Percentiles rank a stretch among this genome's conserved stretches.
These are phyloP conservation scores for Paratrypanosoma confusum DNA, from an alignment of 208 protist species.

Conservation along the genomic window DNA sequence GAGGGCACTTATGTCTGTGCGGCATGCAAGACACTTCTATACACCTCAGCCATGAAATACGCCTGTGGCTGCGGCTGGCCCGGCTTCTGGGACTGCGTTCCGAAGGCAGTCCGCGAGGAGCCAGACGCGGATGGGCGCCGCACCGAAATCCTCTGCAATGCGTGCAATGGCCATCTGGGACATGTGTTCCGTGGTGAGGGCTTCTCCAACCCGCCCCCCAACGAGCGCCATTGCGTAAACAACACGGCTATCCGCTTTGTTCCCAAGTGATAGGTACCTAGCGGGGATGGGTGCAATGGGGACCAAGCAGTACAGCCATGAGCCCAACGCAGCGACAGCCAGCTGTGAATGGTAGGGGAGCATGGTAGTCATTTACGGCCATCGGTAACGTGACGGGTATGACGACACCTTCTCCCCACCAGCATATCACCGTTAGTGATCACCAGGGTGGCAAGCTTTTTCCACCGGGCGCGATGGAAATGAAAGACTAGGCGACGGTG, in stretches of 20 bases:
- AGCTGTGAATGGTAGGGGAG: too few relatives aligned
- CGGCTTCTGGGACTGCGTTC: constrained; percentile 77
- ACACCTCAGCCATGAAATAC: constrained; percentile 81
- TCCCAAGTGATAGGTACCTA: constrained; percentile 8
- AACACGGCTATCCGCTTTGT: constrained; percentile 52
- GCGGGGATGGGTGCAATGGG: too few relatives aligned
- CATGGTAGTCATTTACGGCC: too few relatives aligned
- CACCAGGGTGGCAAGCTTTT: too few relatives aligned
- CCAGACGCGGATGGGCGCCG: constrained; percentile 62
- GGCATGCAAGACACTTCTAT: constrained; percentile 69
- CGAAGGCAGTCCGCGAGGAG: constrained; percentile 57
- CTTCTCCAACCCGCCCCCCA: constrained; percentile 77
- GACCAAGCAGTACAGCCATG: too few relatives aligned
- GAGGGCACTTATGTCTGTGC: constrained; percentile 67
- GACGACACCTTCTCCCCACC: too few relatives aligned
- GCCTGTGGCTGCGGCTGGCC: constrained; percentile 84
- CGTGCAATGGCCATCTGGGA: constrained; percentile 87
- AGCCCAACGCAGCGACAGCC: too few relatives aligned
- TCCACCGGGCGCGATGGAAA: too few relatives aligned
- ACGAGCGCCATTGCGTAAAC: constrained; percentile 89
- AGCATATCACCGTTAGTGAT: too few relatives aligned
- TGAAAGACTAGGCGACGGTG: too few relatives aligned
- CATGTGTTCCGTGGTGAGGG: constrained; percentile 88
- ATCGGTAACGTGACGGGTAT: too few relatives aligned
- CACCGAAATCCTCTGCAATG: constrained; percentile 86